A percentile compares a stretch with the other conserved stretches of the same genome.
phyloP scores from a whole-genome alignment of 148 eudicot genomes.

The Salicornia ramosissima region DNA sequence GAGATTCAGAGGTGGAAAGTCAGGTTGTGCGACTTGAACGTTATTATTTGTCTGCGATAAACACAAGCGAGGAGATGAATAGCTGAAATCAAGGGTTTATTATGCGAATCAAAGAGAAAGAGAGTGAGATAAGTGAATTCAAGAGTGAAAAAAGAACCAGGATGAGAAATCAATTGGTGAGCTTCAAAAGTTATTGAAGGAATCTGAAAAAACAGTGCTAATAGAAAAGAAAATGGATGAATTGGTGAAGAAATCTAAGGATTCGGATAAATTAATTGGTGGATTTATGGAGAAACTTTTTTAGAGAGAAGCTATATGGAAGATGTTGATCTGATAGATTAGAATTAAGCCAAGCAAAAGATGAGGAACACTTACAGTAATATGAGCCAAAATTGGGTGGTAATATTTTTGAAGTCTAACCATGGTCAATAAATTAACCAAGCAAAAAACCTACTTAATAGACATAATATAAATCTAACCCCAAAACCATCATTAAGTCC shows the following conservation, averaged over 20 bases:
- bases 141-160: slow-evolving; percentile 22
- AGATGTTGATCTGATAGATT: no score
- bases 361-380: no score
- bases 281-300: slow-evolving; percentile 28
- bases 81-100: slow-evolving; percentile 16
- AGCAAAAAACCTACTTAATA: no score
- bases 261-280: slow-evolving; percentile 19
- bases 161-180: background rate
- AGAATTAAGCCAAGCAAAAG: no score
- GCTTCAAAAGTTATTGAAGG: slow-evolving; percentile 14
- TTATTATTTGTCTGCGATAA: slow-evolving; percentile 17
- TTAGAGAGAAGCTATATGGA: slow-evolving; percentile 6
- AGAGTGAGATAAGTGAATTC: slow-evolving; percentile 1
- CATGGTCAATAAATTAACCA: no score
- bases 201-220: slow-evolving; percentile 19
- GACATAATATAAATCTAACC: no score
- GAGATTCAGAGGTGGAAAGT: slow-evolving; percentile 29
- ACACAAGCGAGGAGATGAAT: slow-evolving; percentile 11
- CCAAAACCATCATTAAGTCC: no score
- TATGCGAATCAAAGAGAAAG: slow-evolving; percentile 13
- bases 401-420: no score
- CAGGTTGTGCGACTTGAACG: slow-evolving; percentile 25
- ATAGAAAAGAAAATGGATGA: slow-evolving; percentile 29
- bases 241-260: slow-evolving; percentile 18
- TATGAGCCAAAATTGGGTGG: no score